phyloP scores from a whole-genome alignment of 169 alveolate species.

The Cryptosporidium muris region DNA sequence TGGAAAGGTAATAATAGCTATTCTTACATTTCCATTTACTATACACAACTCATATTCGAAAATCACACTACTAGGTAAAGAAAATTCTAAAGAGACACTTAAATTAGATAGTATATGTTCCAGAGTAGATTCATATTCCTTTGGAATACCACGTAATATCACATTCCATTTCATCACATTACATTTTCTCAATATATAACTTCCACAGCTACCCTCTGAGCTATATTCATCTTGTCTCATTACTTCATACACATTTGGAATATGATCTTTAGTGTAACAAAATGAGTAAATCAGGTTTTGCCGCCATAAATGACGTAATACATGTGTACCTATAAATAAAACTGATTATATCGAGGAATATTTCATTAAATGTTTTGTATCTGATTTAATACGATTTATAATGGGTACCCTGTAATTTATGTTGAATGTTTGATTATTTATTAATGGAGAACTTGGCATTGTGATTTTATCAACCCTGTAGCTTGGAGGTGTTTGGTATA shows the following conservation, averaged over 20 bases:
- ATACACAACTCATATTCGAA: constrained; percentile 38
- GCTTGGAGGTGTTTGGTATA: not conserved
- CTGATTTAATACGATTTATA: not conserved
- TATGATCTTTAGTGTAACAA: not conserved
- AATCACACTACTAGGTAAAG: constrained; percentile 19
- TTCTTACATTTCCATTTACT: constrained; percentile 16
- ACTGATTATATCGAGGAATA: not conserved
- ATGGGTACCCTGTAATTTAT: not conserved
- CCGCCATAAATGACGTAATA: not conserved
- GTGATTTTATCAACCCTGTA: not conserved
- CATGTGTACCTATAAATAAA: not conserved
- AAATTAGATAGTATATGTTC: constrained; percentile 33
- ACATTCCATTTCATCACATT: constrained; percentile 59
- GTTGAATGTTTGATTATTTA: too few relatives aligned
- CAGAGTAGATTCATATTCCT: not conserved
- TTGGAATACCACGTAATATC: constrained; percentile 32
- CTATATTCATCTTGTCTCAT: constrained; percentile 11
- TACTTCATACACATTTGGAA: not conserved
- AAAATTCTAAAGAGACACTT: constrained; percentile 49
- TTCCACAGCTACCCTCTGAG: constrained; percentile 49
- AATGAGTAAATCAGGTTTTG: not conserved
- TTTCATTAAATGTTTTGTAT: not conserved
- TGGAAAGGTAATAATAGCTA: constrained; percentile 11
- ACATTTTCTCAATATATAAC: constrained; percentile 47
- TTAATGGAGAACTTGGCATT: too few relatives aligned